Percentiles rank a stretch among this genome's conserved stretches.
phyloP scores from a whole-genome alignment of 2,329 filamentous ascomycete genomes.

The Alternaria consortialis region DNA sequence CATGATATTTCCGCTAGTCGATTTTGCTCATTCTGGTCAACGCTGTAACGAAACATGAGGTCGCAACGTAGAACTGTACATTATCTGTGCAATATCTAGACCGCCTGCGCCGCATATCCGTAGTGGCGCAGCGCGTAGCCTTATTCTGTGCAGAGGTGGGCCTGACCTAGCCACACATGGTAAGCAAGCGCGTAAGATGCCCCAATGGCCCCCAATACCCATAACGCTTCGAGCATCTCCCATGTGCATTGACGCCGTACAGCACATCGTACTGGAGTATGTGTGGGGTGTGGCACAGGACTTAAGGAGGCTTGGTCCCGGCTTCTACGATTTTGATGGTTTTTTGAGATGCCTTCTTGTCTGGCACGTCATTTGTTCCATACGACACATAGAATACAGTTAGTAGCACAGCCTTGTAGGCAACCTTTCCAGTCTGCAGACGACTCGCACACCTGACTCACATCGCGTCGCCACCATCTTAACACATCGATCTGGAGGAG shows the following conservation, averaged over 20 bases:
- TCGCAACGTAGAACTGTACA: conserved; percentile 2
- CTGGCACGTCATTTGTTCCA: conserved; percentile 16
- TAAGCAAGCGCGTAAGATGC: conserved; percentile 23
- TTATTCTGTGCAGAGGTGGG: conserved; percentile 10
- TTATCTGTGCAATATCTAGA: conserved; percentile 5
- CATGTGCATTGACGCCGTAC: conserved; percentile 18
- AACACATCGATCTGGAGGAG: conserved; percentile 12
- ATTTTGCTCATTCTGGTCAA: neutral
- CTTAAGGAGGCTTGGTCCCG: conserved; percentile 13
- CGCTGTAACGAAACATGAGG: neutral
- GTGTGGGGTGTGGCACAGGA: conserved; percentile 12
- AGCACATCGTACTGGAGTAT: conserved; percentile 16
- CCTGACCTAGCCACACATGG: conserved; percentile 14
- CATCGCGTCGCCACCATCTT: conserved; percentile 16
- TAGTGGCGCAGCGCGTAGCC: conserved; percentile 27
- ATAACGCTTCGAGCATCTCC: conserved; percentile 2
- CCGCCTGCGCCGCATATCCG: conserved; percentile 31
- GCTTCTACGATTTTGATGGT: neutral
- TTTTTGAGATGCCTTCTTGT: neutral
- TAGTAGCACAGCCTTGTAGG: conserved; percentile 25
- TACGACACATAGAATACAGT: conserved; percentile 5
- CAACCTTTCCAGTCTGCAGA: conserved; percentile 10
- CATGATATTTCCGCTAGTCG: neutral
- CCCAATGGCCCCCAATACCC: conserved; percentile 22
- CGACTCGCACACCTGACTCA: conserved; percentile 20